phyloP scores from a whole-genome alignment of 164 flowering plant genomes.

The Santalum album region DNA sequence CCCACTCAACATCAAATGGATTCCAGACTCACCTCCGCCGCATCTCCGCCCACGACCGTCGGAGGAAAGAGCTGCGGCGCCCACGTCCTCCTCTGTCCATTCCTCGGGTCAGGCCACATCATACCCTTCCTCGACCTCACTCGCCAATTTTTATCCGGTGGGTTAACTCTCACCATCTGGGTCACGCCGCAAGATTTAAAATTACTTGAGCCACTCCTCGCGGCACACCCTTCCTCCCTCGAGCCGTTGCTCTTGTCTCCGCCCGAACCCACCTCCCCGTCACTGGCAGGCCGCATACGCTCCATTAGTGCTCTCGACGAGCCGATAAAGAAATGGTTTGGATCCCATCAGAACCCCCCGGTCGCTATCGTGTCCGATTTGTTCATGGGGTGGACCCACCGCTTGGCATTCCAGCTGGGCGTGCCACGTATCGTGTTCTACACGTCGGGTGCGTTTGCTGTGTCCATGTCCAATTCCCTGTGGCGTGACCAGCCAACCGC shows the following conservation, averaged over 20 bases:
- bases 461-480: slow-evolving; percentile 11
- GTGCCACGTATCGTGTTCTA: slow-evolving; percentile 25
- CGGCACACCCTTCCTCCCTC: slow-evolving; percentile 14
- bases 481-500: slow-evolving; percentile 21
- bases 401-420: slow-evolving; percentile 19
- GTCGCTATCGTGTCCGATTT: slow-evolving; percentile 19
- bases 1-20: too few relatives aligned
- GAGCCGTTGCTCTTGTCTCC: slow-evolving; percentile 14
- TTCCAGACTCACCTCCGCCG: too few relatives aligned
- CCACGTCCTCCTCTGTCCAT: slow-evolving; percentile 15
- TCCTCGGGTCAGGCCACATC: slow-evolving; percentile 19
- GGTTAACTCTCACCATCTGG: slow-evolving; percentile 15
- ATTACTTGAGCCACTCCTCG: too few relatives aligned
- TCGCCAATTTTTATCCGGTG: slow-evolving; percentile 9
- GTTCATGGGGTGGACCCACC: slow-evolving; percentile 37
- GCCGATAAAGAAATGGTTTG: slow-evolving; percentile 27
- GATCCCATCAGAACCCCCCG: slow-evolving; percentile 22
- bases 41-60: too few relatives aligned
- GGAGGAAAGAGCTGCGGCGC: slow-evolving; percentile 5
- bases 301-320: slow-evolving; percentile 2
- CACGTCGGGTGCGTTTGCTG: slow-evolving; percentile 18
- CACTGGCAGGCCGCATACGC: slow-evolving; percentile 14
- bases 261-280: slow-evolving; percentile 17
- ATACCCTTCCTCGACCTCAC: slow-evolving; percentile 22
- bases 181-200: slow-evolving; percentile 22